Conservation (phyloP, 169 alveolate species). For the Plasmodium blacklocki region DNA sequence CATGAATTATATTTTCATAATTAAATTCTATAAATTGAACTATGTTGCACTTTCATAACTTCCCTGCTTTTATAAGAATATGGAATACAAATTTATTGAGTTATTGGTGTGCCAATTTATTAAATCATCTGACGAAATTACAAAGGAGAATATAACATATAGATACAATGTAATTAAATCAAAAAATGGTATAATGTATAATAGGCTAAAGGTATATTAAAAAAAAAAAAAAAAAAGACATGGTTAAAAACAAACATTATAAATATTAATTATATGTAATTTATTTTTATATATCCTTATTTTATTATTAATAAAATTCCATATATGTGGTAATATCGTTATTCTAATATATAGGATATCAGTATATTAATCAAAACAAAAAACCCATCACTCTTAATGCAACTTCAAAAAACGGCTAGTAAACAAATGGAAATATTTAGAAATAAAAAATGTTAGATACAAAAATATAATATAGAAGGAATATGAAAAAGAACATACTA, state of each 20-base stretch:
- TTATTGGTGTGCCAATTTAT: conserved; percentile 91
- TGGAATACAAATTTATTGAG: conserved; percentile 96
- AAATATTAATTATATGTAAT: background rate
- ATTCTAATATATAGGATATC: conserved; percentile 60
- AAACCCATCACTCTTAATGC: conserved; percentile 91
- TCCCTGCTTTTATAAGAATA: conserved; percentile 81
- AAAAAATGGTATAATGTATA: conserved; percentile 73
- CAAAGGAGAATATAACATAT: conserved; percentile 91
- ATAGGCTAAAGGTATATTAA: conserved; percentile 56
- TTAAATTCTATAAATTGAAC: too few relatives aligned
- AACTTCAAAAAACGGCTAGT: conserved; percentile 87
- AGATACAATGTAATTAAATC: conserved; percentile 89
- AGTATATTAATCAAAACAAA: conserved; percentile 88
- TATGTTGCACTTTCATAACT: conserved; percentile 14
- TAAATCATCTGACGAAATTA: conserved; percentile 92
- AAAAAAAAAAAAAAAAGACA: background rate
- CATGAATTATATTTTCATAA: too few relatives aligned
- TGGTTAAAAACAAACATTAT: background rate
- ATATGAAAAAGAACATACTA: background rate
- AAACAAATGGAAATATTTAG: conserved; percentile 76
- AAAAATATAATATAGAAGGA: background rate
- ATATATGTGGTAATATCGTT: conserved; percentile 2
- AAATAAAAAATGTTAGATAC: conserved; percentile 9
- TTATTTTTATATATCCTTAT: background rate
- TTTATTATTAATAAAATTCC: too few relatives aligned